Conservation (phyloP, 176 grass and related monocot genomes). For the Oryza coarctata region DNA sequence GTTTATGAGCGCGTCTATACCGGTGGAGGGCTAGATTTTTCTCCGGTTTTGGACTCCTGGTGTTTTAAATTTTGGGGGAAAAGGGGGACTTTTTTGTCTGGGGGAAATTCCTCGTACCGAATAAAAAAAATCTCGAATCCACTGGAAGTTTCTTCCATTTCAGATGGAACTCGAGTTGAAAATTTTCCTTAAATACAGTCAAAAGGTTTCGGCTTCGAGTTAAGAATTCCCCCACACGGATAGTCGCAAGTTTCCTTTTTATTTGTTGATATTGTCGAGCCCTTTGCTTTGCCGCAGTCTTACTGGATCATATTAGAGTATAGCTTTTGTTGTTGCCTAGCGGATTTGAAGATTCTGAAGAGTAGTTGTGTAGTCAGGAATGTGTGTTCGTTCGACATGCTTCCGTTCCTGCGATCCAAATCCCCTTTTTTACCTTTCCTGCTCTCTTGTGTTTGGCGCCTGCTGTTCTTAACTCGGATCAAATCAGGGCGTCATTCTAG, state of each 20-base stretch:
- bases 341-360: not conserved
- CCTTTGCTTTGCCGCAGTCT: not conserved
- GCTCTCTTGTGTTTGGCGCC: not conserved
- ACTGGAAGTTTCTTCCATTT: not conserved
- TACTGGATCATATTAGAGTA: not conserved
- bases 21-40: not conserved
- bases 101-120: not conserved
- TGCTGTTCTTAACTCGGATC: not conserved
- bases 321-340: not conserved
- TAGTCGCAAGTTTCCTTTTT: not conserved
- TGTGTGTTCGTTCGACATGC: not conserved
- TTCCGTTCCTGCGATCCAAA: not conserved
- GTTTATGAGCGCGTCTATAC: not conserved
- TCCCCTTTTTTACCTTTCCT: not conserved
- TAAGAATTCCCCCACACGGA: not conserved
- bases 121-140: not conserved
- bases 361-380: constrained; percentile 10
- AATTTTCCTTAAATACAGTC: not conserved
- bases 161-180: not conserved
- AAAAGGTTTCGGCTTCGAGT: not conserved
- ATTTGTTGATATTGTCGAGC: not conserved
- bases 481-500: not conserved
- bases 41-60: not conserved
- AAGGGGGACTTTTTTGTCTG: not conserved
- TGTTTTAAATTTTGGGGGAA: not conserved